Evolutionary conservation across 2,329 filamentous ascomycete genomes (phyloP).

Genomic region (Chaetomiaceae sp.): DNA sequence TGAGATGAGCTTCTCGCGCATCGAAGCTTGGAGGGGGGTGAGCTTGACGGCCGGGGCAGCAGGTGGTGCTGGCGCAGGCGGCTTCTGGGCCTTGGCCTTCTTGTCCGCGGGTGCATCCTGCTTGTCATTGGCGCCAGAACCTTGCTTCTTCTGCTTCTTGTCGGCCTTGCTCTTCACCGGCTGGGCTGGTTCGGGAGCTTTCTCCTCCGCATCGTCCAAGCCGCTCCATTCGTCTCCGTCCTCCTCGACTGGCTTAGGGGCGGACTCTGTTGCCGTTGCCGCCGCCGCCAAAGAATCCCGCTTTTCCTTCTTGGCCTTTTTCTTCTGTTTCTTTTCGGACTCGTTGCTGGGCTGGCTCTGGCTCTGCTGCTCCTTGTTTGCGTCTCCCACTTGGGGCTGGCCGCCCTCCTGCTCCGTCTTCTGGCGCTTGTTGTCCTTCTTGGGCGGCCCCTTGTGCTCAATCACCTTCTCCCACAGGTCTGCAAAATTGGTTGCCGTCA

Average conservation of each 20-base stretch:
- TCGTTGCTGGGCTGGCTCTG: conserved; percentile 12
- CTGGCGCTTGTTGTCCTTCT: conserved; percentile 20
- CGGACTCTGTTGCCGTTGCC: too few species aligned
- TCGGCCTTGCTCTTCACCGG: conserved; percentile 34
- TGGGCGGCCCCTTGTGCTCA: conserved; percentile 43
- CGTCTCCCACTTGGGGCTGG: not conserved
- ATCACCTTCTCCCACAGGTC: conserved; percentile 77
- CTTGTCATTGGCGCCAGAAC: conserved; percentile 33
- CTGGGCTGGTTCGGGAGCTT: conserved; percentile 20
- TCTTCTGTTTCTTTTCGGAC: conserved; percentile 27
- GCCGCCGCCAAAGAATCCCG: not conserved
- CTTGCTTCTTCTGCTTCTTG: conserved; percentile 15
- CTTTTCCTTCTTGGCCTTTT: conserved; percentile 30
- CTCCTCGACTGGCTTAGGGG: conserved; percentile 4
- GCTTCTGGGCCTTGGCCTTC: conserved; percentile 26
- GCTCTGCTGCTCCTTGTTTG: conserved; percentile 4
- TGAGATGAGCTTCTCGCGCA: conserved; percentile 91
- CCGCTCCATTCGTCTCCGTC: conserved; percentile 24
- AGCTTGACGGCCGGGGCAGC: conserved; percentile 55
- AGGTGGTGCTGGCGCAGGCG: conserved; percentile 28
- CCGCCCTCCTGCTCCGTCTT: conserved; percentile 14
- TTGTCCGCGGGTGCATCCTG: conserved; percentile 22
- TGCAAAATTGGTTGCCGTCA: conserved; percentile 67
- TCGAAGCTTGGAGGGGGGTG: conserved; percentile 87
- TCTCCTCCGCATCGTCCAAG: conserved; percentile 23